A percentile compares a stretch with the other conserved stretches of the same genome.
Evolutionary conservation across 306 rosid genomes (phyloP).

Genomic region (Abrus precatorius): DNA sequence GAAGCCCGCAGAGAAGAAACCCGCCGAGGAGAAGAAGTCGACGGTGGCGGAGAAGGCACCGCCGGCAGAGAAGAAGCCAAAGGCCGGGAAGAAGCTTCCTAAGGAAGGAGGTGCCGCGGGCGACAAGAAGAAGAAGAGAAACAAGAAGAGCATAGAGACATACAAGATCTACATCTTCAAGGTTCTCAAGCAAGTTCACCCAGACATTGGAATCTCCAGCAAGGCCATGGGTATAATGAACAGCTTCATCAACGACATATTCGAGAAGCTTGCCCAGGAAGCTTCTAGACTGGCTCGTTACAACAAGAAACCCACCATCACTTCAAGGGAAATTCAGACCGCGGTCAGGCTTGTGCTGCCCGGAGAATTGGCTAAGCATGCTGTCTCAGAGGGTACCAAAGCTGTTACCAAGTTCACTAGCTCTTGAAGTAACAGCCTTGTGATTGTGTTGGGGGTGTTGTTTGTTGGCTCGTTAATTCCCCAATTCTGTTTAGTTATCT

Average conservation of each 20-base stretch:
- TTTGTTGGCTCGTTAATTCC: no score
- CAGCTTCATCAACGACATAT: constrained; percentile 78
- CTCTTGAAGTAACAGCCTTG: constrained; percentile 38
- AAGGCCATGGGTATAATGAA: constrained; percentile 88
- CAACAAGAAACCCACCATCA: constrained; percentile 81
- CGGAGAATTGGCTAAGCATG: constrained; percentile 79
- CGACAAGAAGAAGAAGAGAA: constrained; percentile 83
- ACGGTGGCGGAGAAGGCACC: constrained; percentile 73
- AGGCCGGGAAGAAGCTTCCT: constrained; percentile 83
- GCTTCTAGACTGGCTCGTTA: constrained; percentile 74
- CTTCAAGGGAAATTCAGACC: constrained; percentile 82
- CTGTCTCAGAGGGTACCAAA: constrained; percentile 80
- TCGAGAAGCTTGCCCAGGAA: constrained; percentile 84
- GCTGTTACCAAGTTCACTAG: constrained; percentile 77
- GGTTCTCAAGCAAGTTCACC: constrained; percentile 81
- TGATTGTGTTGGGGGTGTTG: no score
- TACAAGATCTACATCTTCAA: constrained; percentile 89
- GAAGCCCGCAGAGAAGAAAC: constrained; percentile 74
- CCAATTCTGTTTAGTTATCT: no score
- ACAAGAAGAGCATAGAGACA: constrained; percentile 71
- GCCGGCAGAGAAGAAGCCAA: constrained; percentile 79
- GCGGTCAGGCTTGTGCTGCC: constrained; percentile 80
- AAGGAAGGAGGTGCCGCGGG: constrained; percentile 68
- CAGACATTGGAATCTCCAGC: constrained; percentile 77
- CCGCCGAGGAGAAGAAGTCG: constrained; percentile 72